Evolutionary conservation across 106 monocot genomes (phyloP).

Genomic region (Alisma plantagoaquatica): DNA sequence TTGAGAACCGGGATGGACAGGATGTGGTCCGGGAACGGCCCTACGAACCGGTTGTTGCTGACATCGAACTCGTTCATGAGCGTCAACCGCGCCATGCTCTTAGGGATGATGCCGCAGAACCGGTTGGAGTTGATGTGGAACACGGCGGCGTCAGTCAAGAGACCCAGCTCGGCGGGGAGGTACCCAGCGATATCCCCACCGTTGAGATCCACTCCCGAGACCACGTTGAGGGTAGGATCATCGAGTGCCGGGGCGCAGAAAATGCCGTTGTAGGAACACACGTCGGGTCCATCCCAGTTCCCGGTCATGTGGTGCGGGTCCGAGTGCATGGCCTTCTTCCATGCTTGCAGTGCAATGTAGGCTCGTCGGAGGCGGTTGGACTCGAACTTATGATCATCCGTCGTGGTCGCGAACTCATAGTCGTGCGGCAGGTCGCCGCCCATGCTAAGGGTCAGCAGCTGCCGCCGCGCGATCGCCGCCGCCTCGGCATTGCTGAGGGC

Average conservation of each 20-base stretch:
- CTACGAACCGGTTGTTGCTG: slow-evolving; percentile 31
- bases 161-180: slow-evolving; percentile 39
- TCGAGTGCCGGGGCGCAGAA: slow-evolving; percentile 26
- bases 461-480: slow-evolving; percentile 24
- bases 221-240: slow-evolving; percentile 17
- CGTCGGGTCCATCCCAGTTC: slow-evolving; percentile 22
- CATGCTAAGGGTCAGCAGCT: slow-evolving; percentile 8
- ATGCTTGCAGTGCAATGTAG: slow-evolving; percentile 24
- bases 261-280: slow-evolving; percentile 23
- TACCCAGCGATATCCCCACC: slow-evolving; percentile 48
- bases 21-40: slow-evolving; percentile 13
- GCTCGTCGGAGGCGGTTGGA: slow-evolving; percentile 23
- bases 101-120: slow-evolving; percentile 50
- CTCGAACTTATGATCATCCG: slow-evolving; percentile 17
- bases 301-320: slow-evolving; percentile 22
- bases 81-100: slow-evolving; percentile 18
- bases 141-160: slow-evolving; percentile 32
- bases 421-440: slow-evolving; percentile 29
- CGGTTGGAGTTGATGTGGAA: slow-evolving; percentile 52
- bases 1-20: slow-evolving; percentile 7
- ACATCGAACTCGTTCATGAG: slow-evolving; percentile 26
- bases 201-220: slow-evolving; percentile 36
- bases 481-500: slow-evolving; percentile 18
- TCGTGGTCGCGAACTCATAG: slow-evolving; percentile 32
- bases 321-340: slow-evolving; percentile 16